Evolutionary conservation across 1,139 yeast species (phyloP).

Genomic region (Candida tropicalis): DNA sequence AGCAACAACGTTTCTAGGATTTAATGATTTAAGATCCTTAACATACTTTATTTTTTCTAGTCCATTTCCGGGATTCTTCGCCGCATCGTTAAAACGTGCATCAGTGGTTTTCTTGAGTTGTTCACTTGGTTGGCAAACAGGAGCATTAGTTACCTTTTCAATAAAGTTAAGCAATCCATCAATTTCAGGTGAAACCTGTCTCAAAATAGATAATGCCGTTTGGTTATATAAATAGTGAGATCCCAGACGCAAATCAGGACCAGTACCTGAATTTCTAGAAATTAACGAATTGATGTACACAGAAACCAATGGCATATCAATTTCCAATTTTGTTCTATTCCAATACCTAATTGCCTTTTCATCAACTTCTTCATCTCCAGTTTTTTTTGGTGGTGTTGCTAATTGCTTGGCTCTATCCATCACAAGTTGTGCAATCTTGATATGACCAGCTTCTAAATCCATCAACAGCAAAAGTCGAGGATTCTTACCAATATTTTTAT

Average conservation of each 20-base stretch:
- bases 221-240: conserved; percentile 36
- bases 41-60: conserved; percentile 5
- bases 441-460: conserved; percentile 31
- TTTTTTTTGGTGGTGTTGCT: conserved; percentile 34
- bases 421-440: conserved; percentile 31
- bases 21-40: conserved; percentile 7
- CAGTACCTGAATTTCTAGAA: conserved; percentile 33
- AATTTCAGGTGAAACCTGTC: conserved; percentile 30
- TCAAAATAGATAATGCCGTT: conserved; percentile 13
- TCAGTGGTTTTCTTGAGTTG: conserved; percentile 18
- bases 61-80: neutral
- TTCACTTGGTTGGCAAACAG: conserved; percentile 9
- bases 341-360: conserved; percentile 3
- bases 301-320: conserved; percentile 26
- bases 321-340: conserved; percentile 8
- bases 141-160: conserved; percentile 8
- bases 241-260: conserved; percentile 22
- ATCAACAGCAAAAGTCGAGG: conserved; percentile 28
- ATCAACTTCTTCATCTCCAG: neutral
- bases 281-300: conserved; percentile 34
- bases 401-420: conserved; percentile 28
- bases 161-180: conserved; percentile 22
- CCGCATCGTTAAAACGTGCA: conserved; percentile 16
- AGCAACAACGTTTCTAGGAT: conserved; percentile 19
- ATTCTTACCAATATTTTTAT: conserved; percentile 19